Conservation (phyloP, 2,329 filamentous ascomycete genomes). For the Stromatinia cepivora region DNA sequence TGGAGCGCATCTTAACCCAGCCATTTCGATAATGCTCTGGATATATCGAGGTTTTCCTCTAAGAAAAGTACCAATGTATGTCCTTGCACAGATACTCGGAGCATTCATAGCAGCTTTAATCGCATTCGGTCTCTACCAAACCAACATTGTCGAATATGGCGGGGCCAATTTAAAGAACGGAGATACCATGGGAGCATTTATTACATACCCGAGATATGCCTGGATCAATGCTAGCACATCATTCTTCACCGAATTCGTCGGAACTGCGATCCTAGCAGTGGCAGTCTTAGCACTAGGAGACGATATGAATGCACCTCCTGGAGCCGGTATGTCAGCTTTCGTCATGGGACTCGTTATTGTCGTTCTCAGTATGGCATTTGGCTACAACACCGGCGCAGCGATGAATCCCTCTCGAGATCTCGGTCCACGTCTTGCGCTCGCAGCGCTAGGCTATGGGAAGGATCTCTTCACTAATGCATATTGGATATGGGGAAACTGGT, state of each 20-base stretch:
- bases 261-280: constrained; percentile 45
- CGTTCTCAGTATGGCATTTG: constrained; percentile 44
- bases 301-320: constrained; percentile 49
- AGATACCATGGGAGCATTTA: constrained; percentile 45
- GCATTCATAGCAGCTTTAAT: constrained; percentile 52
- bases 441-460: constrained; percentile 47
- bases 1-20: constrained; percentile 49
- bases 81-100: constrained; percentile 53
- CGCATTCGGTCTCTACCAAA: constrained; percentile 47
- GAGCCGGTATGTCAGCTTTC: constrained; percentile 53
- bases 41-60: constrained; percentile 55
- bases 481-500: constrained; percentile 48
- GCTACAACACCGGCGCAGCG: constrained; percentile 49
- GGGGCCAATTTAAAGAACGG: constrained; percentile 31
- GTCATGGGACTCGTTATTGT: constrained; percentile 49
- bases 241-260: constrained; percentile 52
- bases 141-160: constrained; percentile 40
- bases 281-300: constrained; percentile 49
- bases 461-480: constrained; percentile 47
- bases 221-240: constrained; percentile 44
- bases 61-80: constrained; percentile 51
- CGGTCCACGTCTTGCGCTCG: constrained; percentile 49
- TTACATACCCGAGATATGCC: constrained; percentile 46
- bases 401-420: constrained; percentile 53
- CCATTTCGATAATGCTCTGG: constrained; percentile 48